Base-by-base conservation (phyloP, 306 rosid genomes). In the Herpetospermum pedunculosum region DNA sequence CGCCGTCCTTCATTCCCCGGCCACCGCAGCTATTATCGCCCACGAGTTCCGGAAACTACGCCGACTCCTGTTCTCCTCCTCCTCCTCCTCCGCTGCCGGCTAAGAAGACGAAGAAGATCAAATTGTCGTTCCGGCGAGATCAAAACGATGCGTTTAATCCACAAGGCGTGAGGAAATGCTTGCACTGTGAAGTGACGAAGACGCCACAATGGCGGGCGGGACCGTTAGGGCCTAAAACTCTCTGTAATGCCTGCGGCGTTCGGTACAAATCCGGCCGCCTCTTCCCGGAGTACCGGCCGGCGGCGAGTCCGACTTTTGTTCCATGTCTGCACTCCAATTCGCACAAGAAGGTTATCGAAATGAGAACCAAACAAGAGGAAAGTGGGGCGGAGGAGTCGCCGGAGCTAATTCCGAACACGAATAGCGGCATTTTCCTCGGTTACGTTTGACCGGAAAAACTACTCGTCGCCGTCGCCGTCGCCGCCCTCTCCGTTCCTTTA, bases 171-270 rank as follows among this genome's bases (percentile, higher is more conserved):
- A 91, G 98, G 87, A 94, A 91, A 83, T 94, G 98, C 52, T 82
- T 88, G 91, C 98, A 94, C 80, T 94, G 98, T 75, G 98, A 94
- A 85, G 88, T 94, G 55, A 94, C 96, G 13, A 94, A 94, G 89
- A 94, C 97, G 29, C 99, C 97, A 30, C 96, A 94, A 69, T 94
- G 99, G 99, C 82, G 99, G 80, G 99, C 99, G 15, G 99, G 99
- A 6, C 99, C 99, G 46, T 80, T 91, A 89, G 97, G 96, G 65
- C 99, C 97, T 0, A 94, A 94, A 87, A 91, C 97, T 63, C 91
- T 94, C 1, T 94, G 99, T 83, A 94, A 94, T 57, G 99, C 99
- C 0, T 94, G 99, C 18, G 97, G 99, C 12, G 99, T 94, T 19
- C 92, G 97, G 44, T 88, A 77, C 86, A 94, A 94, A 77, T 94